Percentiles rank a stretch among this genome's conserved stretches.
Evolutionary conservation across 345 rosid genomes (phyloP).

Genomic region (Garcia nutans): DNA sequence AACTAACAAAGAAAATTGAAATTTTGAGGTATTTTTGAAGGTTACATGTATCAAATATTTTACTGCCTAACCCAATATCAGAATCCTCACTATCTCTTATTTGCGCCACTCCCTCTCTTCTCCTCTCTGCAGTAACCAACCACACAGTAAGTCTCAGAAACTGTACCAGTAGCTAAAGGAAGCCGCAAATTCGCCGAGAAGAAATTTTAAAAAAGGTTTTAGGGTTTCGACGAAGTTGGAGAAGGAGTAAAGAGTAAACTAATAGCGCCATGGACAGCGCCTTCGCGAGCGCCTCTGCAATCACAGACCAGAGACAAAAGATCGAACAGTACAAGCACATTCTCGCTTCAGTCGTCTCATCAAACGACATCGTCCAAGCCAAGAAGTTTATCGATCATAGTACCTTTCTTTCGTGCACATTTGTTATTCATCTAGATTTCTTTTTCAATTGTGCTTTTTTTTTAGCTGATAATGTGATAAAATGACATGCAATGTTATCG

Average conservation of each 20-base stretch:
- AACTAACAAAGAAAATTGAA: too few relatives aligned
- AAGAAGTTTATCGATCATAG: conserved; percentile 90
- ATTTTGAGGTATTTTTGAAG: too few relatives aligned
- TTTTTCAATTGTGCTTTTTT: neutral
- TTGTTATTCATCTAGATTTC: conserved; percentile 3
- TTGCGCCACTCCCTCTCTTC: too few relatives aligned
- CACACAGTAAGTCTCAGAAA: too few relatives aligned
- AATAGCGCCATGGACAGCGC: conserved; percentile 60
- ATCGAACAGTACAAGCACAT: conserved; percentile 97
- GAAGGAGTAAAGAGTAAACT: neutral
- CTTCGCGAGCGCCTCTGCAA: conserved; percentile 65
- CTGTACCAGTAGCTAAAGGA: too few relatives aligned
- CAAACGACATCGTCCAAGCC: conserved; percentile 74
- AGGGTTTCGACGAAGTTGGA: conserved; percentile 1
- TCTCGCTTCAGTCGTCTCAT: too few relatives aligned
- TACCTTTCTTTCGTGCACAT: conserved; percentile 18
- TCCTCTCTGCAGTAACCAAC: too few relatives aligned
- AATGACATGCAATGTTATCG: conserved; percentile 62
- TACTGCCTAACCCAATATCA: too few relatives aligned
- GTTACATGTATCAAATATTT: too few relatives aligned
- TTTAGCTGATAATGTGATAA: neutral
- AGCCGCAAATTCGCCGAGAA: too few relatives aligned
- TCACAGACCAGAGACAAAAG: conserved; percentile 93
- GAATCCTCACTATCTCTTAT: too few relatives aligned
- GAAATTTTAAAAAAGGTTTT: neutral